phyloP scores from a whole-genome alignment of 2,329 filamentous ascomycete species.

The Gnomoniopsis sp. region DNA sequence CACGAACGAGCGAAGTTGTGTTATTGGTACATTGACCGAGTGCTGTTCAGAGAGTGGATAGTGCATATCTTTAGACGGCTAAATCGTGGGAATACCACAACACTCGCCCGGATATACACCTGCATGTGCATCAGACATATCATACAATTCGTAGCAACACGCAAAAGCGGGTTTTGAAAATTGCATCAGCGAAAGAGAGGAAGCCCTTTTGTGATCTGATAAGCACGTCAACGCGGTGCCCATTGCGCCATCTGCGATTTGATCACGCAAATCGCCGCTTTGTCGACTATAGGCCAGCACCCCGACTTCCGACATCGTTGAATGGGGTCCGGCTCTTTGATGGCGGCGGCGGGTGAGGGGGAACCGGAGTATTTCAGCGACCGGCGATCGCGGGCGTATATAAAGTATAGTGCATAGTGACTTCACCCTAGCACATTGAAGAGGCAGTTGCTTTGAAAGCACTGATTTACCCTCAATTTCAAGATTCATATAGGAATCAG shows the following conservation, averaged over 20 bases:
- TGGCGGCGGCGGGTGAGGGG: constrained; percentile 2
- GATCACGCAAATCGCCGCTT: constrained; percentile 4
- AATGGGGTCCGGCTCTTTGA: not conserved
- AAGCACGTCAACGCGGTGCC: constrained; percentile 8
- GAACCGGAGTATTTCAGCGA: not conserved
- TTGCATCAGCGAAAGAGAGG: not conserved
- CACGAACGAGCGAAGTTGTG: too few relatives aligned
- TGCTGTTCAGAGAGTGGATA: too few relatives aligned
- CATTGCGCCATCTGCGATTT: constrained; percentile 3
- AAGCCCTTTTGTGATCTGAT: not conserved
- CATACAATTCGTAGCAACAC: too few relatives aligned
- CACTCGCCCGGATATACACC: too few relatives aligned
- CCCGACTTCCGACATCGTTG: constrained; percentile 2
- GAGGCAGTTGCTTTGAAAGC: too few relatives aligned
- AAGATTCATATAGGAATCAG: not conserved
- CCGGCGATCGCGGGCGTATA: not conserved
- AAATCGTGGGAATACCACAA: too few relatives aligned
- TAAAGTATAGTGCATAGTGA: too few relatives aligned
- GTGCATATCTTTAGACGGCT: too few relatives aligned
- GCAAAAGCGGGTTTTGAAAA: not conserved
- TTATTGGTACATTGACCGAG: too few relatives aligned
- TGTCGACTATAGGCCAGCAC: constrained; percentile 6
- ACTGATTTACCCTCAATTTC: not conserved
- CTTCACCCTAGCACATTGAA: too few relatives aligned
- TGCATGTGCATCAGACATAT: too few relatives aligned